A percentile compares a stretch with the other conserved stretches of the same genome.
phyloP scores from a whole-genome alignment of 78 protist genomes.

The Chrysochromulina parva region DNA sequence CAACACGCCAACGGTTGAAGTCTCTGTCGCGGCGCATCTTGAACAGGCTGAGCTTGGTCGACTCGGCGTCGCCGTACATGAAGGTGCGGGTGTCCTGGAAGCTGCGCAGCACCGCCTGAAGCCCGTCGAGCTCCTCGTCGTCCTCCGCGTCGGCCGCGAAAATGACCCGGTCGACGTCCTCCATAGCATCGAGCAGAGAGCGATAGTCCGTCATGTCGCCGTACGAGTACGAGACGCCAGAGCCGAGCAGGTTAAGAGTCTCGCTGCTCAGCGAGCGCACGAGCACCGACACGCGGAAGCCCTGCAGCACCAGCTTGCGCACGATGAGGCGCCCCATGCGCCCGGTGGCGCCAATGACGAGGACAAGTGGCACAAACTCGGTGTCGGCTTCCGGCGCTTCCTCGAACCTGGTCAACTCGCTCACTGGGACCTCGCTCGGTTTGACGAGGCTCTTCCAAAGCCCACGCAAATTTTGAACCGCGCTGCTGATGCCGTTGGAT shows the following conservation, averaged over 20 bases:
- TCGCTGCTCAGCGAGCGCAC: slow-evolving; percentile 1
- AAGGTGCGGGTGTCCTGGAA: slow-evolving; percentile 8
- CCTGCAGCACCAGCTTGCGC: slow-evolving; percentile 19
- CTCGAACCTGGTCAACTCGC: no score
- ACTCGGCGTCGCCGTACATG: not conserved
- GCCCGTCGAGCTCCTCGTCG: not conserved
- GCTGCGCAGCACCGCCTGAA: not conserved
- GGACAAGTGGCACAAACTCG: not conserved
- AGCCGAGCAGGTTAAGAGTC: not conserved
- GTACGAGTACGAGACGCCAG: not conserved
- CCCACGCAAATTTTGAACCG: no score
- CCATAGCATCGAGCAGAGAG: slow-evolving; percentile 2
- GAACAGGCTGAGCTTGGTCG: slow-evolving; percentile 8
- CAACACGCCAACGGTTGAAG: not conserved
- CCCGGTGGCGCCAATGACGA: slow-evolving; percentile 3
- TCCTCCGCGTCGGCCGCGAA: no score
- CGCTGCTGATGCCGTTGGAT: no score
- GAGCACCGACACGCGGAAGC: slow-evolving; percentile 9
- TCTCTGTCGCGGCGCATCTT: not conserved
- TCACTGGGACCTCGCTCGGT: no score
- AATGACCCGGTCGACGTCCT: not conserved
- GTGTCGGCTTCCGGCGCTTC: not conserved
- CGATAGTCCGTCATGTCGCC: not conserved
- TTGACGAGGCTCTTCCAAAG: no score
- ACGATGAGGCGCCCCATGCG: not conserved